Base-by-base conservation (phyloP, 2,329 filamentous ascomycete genomes). In the Pseudogymnoascus sp. region DNA sequence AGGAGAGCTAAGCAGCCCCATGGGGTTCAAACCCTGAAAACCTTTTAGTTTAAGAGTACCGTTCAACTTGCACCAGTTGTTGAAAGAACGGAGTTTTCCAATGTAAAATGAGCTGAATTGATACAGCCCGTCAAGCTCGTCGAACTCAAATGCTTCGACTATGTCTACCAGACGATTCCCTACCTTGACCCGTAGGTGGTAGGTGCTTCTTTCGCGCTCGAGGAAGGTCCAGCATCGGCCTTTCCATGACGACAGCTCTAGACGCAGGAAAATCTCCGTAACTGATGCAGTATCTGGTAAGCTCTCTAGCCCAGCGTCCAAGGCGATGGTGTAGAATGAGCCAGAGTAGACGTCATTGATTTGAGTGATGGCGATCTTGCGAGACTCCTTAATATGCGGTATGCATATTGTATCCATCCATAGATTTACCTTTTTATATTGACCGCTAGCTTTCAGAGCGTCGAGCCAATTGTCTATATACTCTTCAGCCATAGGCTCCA, bases 271-370 rank as follows among this genome's bases (percentile, higher is more conserved):
- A 56, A 56, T 56, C 28, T 56, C 49, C n/a, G 25, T 18, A 14
- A 3, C 18, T 18, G 49, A 56, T 21, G 49, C 49, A 9, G 49
- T 56, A n/a, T 34, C 28, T 34, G 49, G 49, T 56, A 56, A 56
- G 9, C n/a, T 34, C 28, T 56, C 49, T 7, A 56, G 14, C 18
- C 25, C 49, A 5, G 49, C 25, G 7, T 56, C 49, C 9, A 56
- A 12, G 9, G 70, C 63, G 53, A 63, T 37, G n/a, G 9, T 37
- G 56, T 63, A 23, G n/a, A 16, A 63, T 9, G 46, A 59, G 18
- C 59, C 56, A 11, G 38, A 40, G 14, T 43, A 43, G 7, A 46
- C 40, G 5, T 62, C 16, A 5, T 43, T 62, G 14, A 62, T 62
- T 59, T 62, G 60, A 59, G 60, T 62, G 12, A 49, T 62, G 11